These are phyloP conservation scores for Fusarium oxysporum DNA, from an alignment of 2,329 filamentous ascomycete genomes.

Conservation along the genomic window DNA sequence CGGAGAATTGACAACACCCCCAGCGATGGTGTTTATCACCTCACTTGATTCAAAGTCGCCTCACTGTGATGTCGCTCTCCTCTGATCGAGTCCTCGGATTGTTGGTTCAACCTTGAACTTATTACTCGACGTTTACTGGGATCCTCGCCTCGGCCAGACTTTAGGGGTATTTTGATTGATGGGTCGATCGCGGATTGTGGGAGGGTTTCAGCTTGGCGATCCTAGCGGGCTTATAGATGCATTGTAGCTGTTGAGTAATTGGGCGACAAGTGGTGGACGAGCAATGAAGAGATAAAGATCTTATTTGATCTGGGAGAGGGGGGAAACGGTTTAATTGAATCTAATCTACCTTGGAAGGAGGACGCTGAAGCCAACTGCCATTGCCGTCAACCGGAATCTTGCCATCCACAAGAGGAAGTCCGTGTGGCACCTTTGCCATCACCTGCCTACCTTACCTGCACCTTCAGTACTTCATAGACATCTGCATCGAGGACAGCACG, in stretches of 20 bases:
- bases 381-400: constrained; percentile 2
- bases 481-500: constrained; percentile 13
- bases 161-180: constrained; percentile 19
- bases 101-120: constrained; percentile 27
- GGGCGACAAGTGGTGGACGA: neutral
- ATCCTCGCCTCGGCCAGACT: constrained; percentile 9
- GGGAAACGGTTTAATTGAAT: neutral
- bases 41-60: constrained; percentile 30
- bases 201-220: constrained; percentile 35
- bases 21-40: constrained; percentile 18
- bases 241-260: neutral
- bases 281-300: constrained; percentile 8
- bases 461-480: neutral
- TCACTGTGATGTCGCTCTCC: constrained; percentile 25
- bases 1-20: neutral
- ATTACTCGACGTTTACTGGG: constrained; percentile 27
- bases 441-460: constrained; percentile 10
- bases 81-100: neutral
- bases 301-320: constrained; percentile 3
- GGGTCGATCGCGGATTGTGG: constrained; percentile 21
- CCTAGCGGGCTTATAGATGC: constrained; percentile 3
- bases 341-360: constrained; percentile 19
- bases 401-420: constrained; percentile 18
- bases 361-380: constrained; percentile 6
- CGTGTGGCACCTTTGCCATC: constrained; percentile 27